Evolutionary conservation across 148 eudicot genomes (phyloP).

Genomic region (Dysphania ambrosioides): DNA sequence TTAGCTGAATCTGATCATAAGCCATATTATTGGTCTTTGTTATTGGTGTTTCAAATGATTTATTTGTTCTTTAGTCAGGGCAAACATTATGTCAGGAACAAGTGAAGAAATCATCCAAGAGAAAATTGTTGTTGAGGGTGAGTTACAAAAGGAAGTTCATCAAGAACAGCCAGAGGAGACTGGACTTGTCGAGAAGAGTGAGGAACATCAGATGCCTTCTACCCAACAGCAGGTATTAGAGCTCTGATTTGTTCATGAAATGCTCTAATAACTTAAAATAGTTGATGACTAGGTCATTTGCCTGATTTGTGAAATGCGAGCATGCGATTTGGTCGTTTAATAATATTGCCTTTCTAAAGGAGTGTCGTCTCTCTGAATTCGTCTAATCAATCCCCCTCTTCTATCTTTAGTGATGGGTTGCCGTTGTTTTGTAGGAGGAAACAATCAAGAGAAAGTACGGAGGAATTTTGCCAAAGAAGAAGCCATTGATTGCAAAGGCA

Average conservation of each 20-base stretch:
- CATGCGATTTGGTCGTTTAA: background rate
- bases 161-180: constrained; percentile 26
- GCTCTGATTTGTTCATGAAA: background rate
- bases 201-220: constrained; percentile 39
- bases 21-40: background rate
- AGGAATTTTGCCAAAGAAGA: constrained; percentile 69
- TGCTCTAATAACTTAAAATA: background rate
- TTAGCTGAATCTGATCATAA: background rate
- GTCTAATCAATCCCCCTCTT: background rate
- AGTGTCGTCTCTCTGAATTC: background rate
- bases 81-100: constrained; percentile 34
- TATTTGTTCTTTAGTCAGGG: constrained; percentile 15
- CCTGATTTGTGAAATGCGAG: background rate
- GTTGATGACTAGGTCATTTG: background rate
- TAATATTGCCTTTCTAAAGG: background rate
- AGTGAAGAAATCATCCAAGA: constrained; percentile 26
- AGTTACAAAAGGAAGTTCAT: constrained; percentile 20
- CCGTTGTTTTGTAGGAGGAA: constrained; percentile 42
- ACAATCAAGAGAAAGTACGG: constrained; percentile 83
- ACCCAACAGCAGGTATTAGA: constrained; percentile 43
- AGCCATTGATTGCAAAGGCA: constrained; percentile 77
- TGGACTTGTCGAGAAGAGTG: constrained; percentile 16
- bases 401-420: background rate
- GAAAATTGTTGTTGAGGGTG: constrained; percentile 16
- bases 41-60: background rate